phyloP scores from a whole-genome alignment of 768 basidiomycete species.

The Boletus fagicola region DNA sequence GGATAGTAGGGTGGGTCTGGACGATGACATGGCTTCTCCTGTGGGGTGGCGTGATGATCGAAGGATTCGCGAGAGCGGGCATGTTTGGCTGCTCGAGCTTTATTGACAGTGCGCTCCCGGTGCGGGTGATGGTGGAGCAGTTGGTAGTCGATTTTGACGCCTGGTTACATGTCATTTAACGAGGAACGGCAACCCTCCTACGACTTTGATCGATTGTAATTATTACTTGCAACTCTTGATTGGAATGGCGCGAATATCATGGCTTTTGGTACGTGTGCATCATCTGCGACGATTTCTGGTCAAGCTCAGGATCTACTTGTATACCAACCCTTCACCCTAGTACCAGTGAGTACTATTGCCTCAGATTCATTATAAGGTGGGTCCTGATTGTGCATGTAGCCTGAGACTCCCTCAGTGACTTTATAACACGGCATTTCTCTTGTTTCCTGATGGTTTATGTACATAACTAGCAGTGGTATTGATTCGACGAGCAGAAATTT shows the following conservation, averaged over 20 bases:
- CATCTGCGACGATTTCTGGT: too few relatives aligned
- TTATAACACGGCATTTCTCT: not conserved
- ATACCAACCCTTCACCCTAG: too few relatives aligned
- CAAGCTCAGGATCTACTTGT: too few relatives aligned
- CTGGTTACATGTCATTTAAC: conserved; percentile 10
- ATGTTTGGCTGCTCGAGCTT: conserved; percentile 7
- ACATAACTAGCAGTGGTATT: not conserved
- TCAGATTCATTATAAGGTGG: too few relatives aligned
- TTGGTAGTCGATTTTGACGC: conserved; percentile 10
- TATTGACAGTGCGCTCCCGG: conserved; percentile 7
- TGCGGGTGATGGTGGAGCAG: conserved; percentile 11
- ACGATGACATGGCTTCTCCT: conserved; percentile 28
- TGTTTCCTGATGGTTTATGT: not conserved
- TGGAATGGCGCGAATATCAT: not conserved
- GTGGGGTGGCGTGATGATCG: conserved; percentile 26
- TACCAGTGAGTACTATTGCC: too few relatives aligned
- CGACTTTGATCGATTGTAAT: not conserved
- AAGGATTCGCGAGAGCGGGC: conserved; percentile 19
- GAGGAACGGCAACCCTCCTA: not conserved
- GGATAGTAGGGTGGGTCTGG: conserved; percentile 36
- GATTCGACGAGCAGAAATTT: not conserved
- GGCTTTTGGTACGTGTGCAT: too few relatives aligned
- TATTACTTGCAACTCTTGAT: not conserved
- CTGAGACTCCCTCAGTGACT: not conserved
- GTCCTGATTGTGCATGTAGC: too few relatives aligned